Evolutionary conservation across 2,329 filamentous ascomycete genomes (phyloP).

Genomic region (Hypocrella siamensis): DNA sequence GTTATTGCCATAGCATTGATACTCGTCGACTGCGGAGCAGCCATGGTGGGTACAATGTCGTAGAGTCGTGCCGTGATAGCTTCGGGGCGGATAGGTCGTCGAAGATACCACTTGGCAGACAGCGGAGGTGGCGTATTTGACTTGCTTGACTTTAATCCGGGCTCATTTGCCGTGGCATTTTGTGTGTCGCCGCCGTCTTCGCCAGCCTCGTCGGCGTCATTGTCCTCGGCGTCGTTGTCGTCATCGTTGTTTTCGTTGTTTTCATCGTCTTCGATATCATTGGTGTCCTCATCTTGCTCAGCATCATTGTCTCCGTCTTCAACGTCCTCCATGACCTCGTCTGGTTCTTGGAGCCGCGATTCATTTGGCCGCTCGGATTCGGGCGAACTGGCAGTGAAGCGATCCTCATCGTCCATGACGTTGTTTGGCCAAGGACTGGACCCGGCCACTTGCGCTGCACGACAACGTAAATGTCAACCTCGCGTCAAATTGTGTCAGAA

Average conservation of each 20-base stretch:
- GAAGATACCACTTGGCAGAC: constrained; percentile 12
- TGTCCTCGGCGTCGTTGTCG: constrained; percentile 23
- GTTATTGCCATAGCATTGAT: constrained; percentile 88
- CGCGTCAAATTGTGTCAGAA: no score
- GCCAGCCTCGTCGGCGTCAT: constrained; percentile 26
- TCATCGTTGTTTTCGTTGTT: constrained; percentile 20
- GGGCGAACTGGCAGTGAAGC: constrained; percentile 14
- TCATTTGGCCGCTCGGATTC: constrained; percentile 24
- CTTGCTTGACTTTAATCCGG: constrained; percentile 7
- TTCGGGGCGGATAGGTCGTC: constrained; percentile 56
- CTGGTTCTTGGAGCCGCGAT: constrained; percentile 28
- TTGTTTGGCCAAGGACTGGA: no score
- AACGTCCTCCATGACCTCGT: constrained; percentile 41
- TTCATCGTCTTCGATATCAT: constrained; percentile 19
- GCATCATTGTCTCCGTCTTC: constrained; percentile 23
- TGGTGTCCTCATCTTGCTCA: constrained; percentile 21
- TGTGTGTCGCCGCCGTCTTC: constrained; percentile 10
- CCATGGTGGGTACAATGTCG: constrained; percentile 94
- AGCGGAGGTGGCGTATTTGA: constrained; percentile 13
- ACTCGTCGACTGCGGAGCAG: constrained; percentile 86
- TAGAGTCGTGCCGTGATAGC: constrained; percentile 68
- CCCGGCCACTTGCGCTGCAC: no score
- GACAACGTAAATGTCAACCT: no score
- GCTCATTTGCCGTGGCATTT: constrained; percentile 7
- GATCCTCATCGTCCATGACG: constrained; percentile 17